A percentile compares a stretch with the other conserved stretches of the same genome.
Evolutionary conservation across 2,329 filamentous ascomycete genomes (phyloP).

Genomic region (Scolecobasidium constrictum): DNA sequence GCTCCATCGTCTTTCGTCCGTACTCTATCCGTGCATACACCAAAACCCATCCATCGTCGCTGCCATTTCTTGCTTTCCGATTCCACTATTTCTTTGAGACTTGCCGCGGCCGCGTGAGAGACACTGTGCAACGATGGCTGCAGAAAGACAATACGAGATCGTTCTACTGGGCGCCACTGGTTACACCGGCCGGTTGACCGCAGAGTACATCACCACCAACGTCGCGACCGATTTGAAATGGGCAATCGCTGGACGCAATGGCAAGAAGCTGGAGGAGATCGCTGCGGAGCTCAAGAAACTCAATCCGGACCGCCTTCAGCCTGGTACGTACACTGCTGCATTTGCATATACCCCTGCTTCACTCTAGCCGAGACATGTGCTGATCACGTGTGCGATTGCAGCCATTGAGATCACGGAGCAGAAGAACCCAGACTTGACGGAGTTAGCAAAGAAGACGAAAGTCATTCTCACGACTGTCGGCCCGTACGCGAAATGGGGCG

Average conservation of each 20-base stretch:
- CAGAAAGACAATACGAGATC: constrained; percentile 45
- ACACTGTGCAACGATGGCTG: neutral
- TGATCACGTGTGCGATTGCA: constrained; percentile 7
- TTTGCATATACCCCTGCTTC: constrained; percentile 2
- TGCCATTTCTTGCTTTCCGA: too few species aligned
- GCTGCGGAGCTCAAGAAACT: constrained; percentile 54
- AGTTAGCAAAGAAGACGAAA: constrained; percentile 43
- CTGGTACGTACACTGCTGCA: constrained; percentile 40
- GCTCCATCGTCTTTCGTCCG: too few species aligned
- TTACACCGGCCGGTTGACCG: constrained; percentile 70
- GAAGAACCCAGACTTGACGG: constrained; percentile 37
- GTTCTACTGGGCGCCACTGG: constrained; percentile 61
- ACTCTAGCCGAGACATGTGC: too few species aligned
- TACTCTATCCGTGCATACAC: too few species aligned
- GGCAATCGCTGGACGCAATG: constrained; percentile 79
- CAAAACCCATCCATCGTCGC: too few species aligned
- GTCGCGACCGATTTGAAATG: constrained; percentile 72
- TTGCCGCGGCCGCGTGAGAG: too few species aligned
- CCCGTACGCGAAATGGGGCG: constrained; percentile 54
- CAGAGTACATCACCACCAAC: constrained; percentile 60
- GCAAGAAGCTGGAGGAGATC: constrained; percentile 59
- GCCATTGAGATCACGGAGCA: constrained; percentile 34
- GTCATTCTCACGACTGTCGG: constrained; percentile 52
- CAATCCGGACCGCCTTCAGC: constrained; percentile 58
- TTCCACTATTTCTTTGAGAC: too few species aligned